These are phyloP conservation scores for Boletus vinaceobasis DNA, from an alignment of 768 basidiomycete genomes.

Conservation along the genomic window DNA sequence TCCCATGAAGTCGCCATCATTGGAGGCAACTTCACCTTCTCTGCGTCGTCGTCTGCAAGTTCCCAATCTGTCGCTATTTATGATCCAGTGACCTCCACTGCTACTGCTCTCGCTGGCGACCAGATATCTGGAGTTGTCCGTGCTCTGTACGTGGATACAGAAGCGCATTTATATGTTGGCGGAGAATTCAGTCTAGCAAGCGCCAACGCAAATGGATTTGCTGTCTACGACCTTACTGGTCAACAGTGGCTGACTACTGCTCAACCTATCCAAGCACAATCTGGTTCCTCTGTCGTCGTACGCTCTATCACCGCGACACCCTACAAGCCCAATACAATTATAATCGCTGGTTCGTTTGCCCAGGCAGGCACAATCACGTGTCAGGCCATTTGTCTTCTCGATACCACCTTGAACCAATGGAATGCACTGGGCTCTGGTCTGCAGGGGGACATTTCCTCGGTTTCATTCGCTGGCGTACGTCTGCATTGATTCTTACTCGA, in stretches of 20 bases:
- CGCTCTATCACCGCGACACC: constrained; percentile 65
- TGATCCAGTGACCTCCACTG: constrained; percentile 46
- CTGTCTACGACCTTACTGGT: constrained; percentile 70
- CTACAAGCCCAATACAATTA: constrained; percentile 55
- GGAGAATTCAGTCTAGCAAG: constrained; percentile 73
- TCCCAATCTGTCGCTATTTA: constrained; percentile 70
- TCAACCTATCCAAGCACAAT: constrained; percentile 55
- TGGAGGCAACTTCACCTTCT: constrained; percentile 86
- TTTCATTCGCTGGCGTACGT: constrained; percentile 80
- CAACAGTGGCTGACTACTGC: constrained; percentile 61
- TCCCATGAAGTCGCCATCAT: constrained; percentile 68
- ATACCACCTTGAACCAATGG: constrained; percentile 73
- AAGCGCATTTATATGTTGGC: constrained; percentile 72
- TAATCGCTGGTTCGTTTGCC: constrained; percentile 87
- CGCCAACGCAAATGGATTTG: constrained; percentile 63
- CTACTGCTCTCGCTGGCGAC: constrained; percentile 55
- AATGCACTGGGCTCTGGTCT: constrained; percentile 74
- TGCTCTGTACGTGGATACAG: constrained; percentile 62
- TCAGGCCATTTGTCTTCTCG: constrained; percentile 74
- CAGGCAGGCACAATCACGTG: constrained; percentile 75
- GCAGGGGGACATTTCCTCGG: constrained; percentile 72
- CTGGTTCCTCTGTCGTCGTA: constrained; percentile 59
- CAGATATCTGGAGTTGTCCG: constrained; percentile 75
- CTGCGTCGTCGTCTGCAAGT: constrained; percentile 35
- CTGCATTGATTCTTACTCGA: neutral